phyloP scores from a whole-genome alignment of 768 basidiomycete species.

The Collybia nuda region DNA sequence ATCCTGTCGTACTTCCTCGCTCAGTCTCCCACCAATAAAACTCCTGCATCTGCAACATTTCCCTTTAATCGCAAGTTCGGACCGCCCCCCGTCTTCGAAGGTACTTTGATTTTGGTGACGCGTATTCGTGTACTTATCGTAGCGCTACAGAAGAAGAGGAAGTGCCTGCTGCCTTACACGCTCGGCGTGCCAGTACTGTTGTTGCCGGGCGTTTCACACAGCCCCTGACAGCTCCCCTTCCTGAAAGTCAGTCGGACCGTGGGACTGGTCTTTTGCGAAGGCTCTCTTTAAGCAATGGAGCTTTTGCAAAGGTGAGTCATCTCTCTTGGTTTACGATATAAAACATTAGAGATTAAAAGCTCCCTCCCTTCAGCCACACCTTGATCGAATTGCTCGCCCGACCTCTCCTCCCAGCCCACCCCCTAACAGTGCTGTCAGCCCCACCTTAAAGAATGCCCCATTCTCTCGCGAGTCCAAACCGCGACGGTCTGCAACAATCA shows the following conservation, averaged over 20 bases:
- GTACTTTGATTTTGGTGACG: slow-evolving; percentile 29
- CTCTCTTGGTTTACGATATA: not conserved
- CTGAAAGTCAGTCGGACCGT: slow-evolving; percentile 57
- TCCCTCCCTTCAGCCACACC: too few relatives aligned
- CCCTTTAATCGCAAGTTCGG: slow-evolving; percentile 62
- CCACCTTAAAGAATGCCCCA: slow-evolving; percentile 26
- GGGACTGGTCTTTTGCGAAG: slow-evolving; percentile 72
- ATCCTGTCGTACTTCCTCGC: slow-evolving; percentile 69
- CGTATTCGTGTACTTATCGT: not conserved
- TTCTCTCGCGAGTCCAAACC: slow-evolving; percentile 33
- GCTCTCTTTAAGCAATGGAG: slow-evolving; percentile 63
- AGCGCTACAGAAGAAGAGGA: slow-evolving; percentile 40
- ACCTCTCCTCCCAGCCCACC: slow-evolving; percentile 44
- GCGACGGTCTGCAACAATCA: slow-evolving; percentile 64
- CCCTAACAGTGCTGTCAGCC: slow-evolving; percentile 50
- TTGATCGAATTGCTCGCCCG: slow-evolving; percentile 20
- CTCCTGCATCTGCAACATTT: slow-evolving; percentile 45
- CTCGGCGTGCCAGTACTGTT: slow-evolving; percentile 61
- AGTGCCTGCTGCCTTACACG: slow-evolving; percentile 41
- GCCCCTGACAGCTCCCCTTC: slow-evolving; percentile 34
- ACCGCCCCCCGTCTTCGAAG: slow-evolving; percentile 60
- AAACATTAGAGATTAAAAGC: not conserved
- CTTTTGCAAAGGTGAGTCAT: slow-evolving; percentile 55
- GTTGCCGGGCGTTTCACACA: slow-evolving; percentile 56
- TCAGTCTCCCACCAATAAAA: slow-evolving; percentile 55